Conservation (phyloP, 2,329 filamentous ascomycete species). For the Sclerotinia subarctica region DNA sequence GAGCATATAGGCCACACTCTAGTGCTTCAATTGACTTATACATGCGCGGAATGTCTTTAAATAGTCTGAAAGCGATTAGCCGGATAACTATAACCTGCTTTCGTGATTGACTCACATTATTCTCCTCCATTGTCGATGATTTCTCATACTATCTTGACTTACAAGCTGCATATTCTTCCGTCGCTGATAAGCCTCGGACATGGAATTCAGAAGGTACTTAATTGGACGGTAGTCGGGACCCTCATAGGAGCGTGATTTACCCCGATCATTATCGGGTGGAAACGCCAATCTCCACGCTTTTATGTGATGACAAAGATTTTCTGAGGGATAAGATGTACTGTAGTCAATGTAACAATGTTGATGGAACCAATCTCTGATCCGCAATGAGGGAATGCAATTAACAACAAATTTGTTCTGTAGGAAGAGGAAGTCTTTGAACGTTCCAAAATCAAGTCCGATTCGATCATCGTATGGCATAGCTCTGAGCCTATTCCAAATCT, state of each 20-base stretch:
- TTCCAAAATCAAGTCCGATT: background rate
- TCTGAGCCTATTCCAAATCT: background rate
- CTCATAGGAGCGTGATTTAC: background rate
- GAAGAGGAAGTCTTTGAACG: background rate
- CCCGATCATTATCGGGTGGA: no score
- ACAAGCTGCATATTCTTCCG: background rate
- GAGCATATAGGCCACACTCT: fast-evolving
- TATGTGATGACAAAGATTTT: no score
- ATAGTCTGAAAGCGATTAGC: background rate
- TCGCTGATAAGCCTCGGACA: background rate
- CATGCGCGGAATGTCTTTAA: background rate
- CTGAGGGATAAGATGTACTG: no score
- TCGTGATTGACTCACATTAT: background rate
- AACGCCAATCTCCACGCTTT: no score
- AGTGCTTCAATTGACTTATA: background rate
- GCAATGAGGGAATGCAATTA: background rate
- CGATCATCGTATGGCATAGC: background rate
- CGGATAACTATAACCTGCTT: fast-evolving
- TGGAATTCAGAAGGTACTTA: background rate
- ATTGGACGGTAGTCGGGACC: background rate
- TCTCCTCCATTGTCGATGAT: background rate
- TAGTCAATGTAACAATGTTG: no score
- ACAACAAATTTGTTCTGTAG: background rate
- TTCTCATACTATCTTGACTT: no score
- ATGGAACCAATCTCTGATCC: no score